Base-by-base conservation (phyloP, 805 yeast species). In the Yarrowia porcina region DNA sequence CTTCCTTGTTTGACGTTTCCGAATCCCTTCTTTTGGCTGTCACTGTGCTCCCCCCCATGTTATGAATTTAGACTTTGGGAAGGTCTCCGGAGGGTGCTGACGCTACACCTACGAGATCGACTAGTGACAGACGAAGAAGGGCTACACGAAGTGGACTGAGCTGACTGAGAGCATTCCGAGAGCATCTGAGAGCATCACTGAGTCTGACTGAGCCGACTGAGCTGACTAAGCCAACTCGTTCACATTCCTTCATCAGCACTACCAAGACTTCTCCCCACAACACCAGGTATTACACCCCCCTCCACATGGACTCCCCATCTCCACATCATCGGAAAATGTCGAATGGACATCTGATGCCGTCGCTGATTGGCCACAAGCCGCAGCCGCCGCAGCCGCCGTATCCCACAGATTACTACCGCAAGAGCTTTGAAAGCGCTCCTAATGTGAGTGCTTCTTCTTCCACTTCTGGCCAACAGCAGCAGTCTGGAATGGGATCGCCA, bases 291-390 rank as follows among this genome's bases (percentile, higher is more conserved):
- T 7, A n/a, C 36, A 17, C 9, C 36, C 36, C 8, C 15, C 2
- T 5, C 21, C 42, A 5, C 38, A 39, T 54, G 39, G 56, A 36
- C 15, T 39, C 61, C 21, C 64, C 64, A 2, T 27, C 47, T 1
- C 59, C 61, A 4, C 57, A 49, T 60, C 49, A 50, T 33, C 61
- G 35, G 10, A 56, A 38, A n/a, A 33, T 44, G 32, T 47, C 57
- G 28, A 35, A 27, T 17, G 63, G 60, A 23, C 44, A 49, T 18
- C 39, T 49, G 39, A 49, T 49, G 56, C 56, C 45, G 30, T 44
- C 44, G 33, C 41, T 27, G 35, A 17, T 36, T 9, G 49, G 35
- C 15, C 47, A 52, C 15, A 56, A 36, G 35, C 25, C 32, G 12
- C 63, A 44, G 21, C 62, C n/a, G 39, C 39, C 18, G 35, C 50